Percentiles rank a stretch among this genome's conserved stretches.
These are phyloP conservation scores for Betula pendula DNA, from an alignment of 306 rosid genomes.

Conservation along the genomic window DNA sequence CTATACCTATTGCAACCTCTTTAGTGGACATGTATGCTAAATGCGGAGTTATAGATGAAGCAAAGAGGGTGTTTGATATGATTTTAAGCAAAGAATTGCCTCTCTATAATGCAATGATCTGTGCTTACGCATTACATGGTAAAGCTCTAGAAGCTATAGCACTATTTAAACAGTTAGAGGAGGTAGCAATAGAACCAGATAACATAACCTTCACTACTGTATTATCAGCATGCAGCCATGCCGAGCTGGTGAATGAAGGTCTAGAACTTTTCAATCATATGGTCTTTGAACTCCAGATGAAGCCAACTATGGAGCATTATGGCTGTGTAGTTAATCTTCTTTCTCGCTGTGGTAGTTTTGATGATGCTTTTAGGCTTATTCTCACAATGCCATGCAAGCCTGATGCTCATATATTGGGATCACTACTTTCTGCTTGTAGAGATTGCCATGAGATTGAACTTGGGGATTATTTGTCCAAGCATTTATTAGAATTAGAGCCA, in stretches of 20 bases:
- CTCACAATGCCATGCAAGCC: constrained; percentile 58
- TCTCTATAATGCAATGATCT: constrained; percentile 72
- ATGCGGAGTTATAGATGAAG: constrained; percentile 58
- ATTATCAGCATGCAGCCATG: constrained; percentile 73
- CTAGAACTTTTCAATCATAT: constrained; percentile 60
- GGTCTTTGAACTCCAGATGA: constrained; percentile 52
- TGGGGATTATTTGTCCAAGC: constrained; percentile 49
- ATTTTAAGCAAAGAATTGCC: constrained; percentile 51
- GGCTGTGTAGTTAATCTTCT: constrained; percentile 70
- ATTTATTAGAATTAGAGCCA: constrained; percentile 59
- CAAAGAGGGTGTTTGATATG: constrained; percentile 51
- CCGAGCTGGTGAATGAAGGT: constrained; percentile 58
- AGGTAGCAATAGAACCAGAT: constrained; percentile 54
- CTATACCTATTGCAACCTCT: constrained; percentile 51
- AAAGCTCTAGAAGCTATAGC: constrained; percentile 62
- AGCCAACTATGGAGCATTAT: constrained; percentile 65
- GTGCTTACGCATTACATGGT: constrained; percentile 73
- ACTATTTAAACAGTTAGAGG: constrained; percentile 42
- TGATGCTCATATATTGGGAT: constrained; percentile 73
- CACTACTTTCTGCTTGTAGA: constrained; percentile 65
- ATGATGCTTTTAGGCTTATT: constrained; percentile 64
- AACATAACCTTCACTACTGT: constrained; percentile 58
- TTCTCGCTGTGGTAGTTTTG: constrained; percentile 51
- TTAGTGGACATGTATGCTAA: constrained; percentile 81
- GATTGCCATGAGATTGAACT: constrained; percentile 56